These are phyloP conservation scores for Phanerochaete carnosa DNA, from an alignment of 768 basidiomycete genomes.

Conservation along the genomic window DNA sequence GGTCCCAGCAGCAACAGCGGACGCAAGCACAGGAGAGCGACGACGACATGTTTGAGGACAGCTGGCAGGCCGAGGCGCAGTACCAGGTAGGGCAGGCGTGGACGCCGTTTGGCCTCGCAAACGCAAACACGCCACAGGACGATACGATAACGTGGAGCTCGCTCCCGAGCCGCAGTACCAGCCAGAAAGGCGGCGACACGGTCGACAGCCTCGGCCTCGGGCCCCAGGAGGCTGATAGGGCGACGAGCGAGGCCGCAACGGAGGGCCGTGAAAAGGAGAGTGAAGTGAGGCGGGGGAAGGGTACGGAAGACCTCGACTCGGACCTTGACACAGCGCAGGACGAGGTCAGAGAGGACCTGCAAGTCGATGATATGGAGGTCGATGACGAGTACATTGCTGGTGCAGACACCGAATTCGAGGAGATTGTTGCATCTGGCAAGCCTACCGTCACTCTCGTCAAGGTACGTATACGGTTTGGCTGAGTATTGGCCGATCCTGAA, in stretches of 20 bases:
- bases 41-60: slow-evolving; percentile 50
- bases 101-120: slow-evolving; percentile 52
- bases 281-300: slow-evolving; percentile 13
- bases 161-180: slow-evolving; percentile 44
- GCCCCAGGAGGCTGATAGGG: background rate
- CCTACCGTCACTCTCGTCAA: slow-evolving; percentile 34
- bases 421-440: slow-evolving; percentile 36
- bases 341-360: slow-evolving; percentile 17
- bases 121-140: slow-evolving; percentile 51
- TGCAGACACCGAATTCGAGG: slow-evolving; percentile 35
- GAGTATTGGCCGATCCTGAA: slow-evolving; percentile 4
- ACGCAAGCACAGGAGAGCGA: slow-evolving; percentile 6
- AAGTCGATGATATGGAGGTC: slow-evolving; percentile 32
- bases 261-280: slow-evolving; percentile 11
- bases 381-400: slow-evolving; percentile 35
- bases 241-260: slow-evolving; percentile 8
- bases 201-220: slow-evolving; percentile 13
- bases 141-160: slow-evolving; percentile 80
- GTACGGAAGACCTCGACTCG: background rate
- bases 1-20: background rate
- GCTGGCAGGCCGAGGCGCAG: slow-evolving; percentile 74
- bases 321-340: slow-evolving; percentile 12
- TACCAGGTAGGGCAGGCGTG: slow-evolving; percentile 52
- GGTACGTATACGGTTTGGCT: slow-evolving; percentile 14
- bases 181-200: slow-evolving; percentile 24